Conservation (phyloP, 2,329 filamentous ascomycete genomes). For the Lojkania enalia region DNA sequence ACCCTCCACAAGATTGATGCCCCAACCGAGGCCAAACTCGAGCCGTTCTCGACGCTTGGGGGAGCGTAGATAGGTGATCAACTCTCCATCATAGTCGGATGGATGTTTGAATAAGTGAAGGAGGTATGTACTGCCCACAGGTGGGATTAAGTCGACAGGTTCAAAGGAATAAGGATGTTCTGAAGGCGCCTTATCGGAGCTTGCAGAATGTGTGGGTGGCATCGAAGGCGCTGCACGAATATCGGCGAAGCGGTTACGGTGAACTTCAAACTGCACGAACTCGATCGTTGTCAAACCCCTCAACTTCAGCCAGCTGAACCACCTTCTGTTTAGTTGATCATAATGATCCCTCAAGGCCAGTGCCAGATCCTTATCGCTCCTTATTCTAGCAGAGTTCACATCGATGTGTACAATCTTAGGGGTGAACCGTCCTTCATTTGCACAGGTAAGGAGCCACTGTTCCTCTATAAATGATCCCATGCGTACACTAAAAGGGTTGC, state of each 20-base stretch:
- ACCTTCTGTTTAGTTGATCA: constrained; percentile 36
- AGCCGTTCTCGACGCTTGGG: constrained; percentile 40
- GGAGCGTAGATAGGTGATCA: constrained; percentile 41
- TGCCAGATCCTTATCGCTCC: constrained; percentile 43
- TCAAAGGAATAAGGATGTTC: constrained; percentile 42
- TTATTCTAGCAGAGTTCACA: constrained; percentile 35
- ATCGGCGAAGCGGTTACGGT: constrained; percentile 46
- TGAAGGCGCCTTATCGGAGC: constrained; percentile 22
- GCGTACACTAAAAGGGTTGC: constrained; percentile 30
- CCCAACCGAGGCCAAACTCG: constrained; percentile 44
- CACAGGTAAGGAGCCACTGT: constrained; percentile 44
- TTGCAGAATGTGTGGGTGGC: constrained; percentile 25
- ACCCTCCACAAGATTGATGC: constrained; percentile 45
- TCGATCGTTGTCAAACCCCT: constrained; percentile 43
- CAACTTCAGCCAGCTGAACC: constrained; percentile 37
- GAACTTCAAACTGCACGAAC: constrained; percentile 47
- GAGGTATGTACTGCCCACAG: constrained; percentile 44
- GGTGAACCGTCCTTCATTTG: constrained; percentile 42
- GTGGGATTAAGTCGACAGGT: constrained; percentile 43
- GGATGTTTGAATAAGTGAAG: constrained; percentile 47
- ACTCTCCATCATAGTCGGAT: constrained; percentile 44
- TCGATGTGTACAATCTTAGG: constrained; percentile 45
- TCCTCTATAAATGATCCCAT: constrained; percentile 27
- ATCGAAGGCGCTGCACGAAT: constrained; percentile 44
- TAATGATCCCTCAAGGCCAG: constrained; percentile 40